Evolutionary conservation across 179 eudicot species (phyloP), one percentile per base, ranked within the genome.

Genomic region (Amaranthus tricolor): DNA sequence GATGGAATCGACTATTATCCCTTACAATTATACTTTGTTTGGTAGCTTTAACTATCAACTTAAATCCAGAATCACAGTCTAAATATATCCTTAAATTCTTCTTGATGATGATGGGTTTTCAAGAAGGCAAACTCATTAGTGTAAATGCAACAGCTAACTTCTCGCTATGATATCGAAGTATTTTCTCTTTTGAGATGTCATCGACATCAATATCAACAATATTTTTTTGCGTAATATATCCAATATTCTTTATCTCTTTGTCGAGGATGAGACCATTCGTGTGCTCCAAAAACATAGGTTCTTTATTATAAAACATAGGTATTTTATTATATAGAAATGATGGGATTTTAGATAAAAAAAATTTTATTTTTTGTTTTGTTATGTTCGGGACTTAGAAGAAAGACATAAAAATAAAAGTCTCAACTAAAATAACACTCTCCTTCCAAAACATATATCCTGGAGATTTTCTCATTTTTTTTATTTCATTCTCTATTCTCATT

Each of bases 1-100:
- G 94, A 76, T 89, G 94, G 82, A 87, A 89, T 68, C 94, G 78
- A 72, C 85, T 86, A 68, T 78, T 78, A 74, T 89, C 94, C 78
- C 94, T 86, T 55, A 89, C 82, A 75, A 84, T 80, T 14, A 89
- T 85, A 73, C 55, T 84, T 61, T 89, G 80, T 62, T 78, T 71
- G 7, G 63, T 70, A 47, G 84, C 88, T 75, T 86, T 83, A 6
- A 89, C 87, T 17, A 89, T 84, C 57, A 86, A 73, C 79, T 89
- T 89, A 13, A 84, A 83, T 31, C 84, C 85, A 62, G 78, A 74
- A 78, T 89, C 91, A 67, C 94, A 87, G 72, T 89, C 94, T 21
- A 67, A 52, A 53, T 91, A 88, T 40, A 86, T 80, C 72, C 94
- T 78, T 51, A 89, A 62, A 70, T 86, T 86, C 76, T 86, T 88